Percentiles rank a stretch among this genome's conserved stretches.
Evolutionary conservation across 805 yeast genomes (phyloP).

Genomic region (Jamesozyma hellenica): DNA sequence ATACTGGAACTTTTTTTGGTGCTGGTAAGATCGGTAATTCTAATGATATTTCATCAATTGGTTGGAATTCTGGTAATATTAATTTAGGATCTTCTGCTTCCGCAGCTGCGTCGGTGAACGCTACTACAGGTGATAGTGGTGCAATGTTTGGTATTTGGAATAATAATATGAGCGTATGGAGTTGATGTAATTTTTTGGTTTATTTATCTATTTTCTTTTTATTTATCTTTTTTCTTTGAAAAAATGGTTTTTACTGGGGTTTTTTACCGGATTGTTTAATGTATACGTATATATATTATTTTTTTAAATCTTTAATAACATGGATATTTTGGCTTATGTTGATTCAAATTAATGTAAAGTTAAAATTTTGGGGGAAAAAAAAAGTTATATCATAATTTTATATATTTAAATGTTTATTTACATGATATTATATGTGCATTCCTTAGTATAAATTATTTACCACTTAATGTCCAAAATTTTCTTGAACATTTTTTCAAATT

Average conservation of each 20-base stretch:
- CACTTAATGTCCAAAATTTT: constrained; percentile 14
- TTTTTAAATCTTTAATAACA: no score
- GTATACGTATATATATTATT: neutral
- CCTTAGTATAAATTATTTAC: constrained; percentile 4
- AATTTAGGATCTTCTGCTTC: constrained; percentile 2
- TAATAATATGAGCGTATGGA: constrained; percentile 33
- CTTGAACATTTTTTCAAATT: constrained; percentile 30
- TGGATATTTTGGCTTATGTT: no score
- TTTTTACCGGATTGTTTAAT: neutral
- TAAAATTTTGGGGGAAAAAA: no score
- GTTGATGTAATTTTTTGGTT: constrained; percentile 11
- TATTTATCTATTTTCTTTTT: neutral
- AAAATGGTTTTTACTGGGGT: neutral
- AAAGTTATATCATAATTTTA: no score
- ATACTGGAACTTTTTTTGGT: neutral
- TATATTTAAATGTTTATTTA: neutral
- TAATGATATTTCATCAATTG: constrained; percentile 15
- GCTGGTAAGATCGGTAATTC: neutral
- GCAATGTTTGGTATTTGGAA: constrained; percentile 9
- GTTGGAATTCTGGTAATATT: constrained; percentile 17
- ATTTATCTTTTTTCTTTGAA: neutral
- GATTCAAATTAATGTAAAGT: no score
- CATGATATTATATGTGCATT: neutral
- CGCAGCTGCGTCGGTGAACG: constrained; percentile 1
- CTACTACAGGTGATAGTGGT: constrained; percentile 1